A percentile compares a stretch with the other conserved stretches of the same genome.
phyloP scores from a whole-genome alignment of 305 asterid species.

The Rubia peregrina region DNA sequence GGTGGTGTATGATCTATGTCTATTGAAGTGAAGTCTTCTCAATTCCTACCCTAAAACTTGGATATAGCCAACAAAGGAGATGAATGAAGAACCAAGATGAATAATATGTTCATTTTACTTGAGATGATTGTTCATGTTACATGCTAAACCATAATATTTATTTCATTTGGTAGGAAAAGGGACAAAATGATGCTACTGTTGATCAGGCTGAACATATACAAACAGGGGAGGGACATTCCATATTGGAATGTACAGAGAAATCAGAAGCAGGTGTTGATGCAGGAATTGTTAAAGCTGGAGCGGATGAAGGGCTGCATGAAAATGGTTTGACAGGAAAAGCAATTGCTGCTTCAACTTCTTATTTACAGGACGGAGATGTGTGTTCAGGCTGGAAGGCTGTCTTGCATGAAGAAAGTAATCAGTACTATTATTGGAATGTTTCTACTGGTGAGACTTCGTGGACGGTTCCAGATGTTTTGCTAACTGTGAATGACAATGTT shows the following conservation, averaged over 20 bases:
- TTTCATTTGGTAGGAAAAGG: slow-evolving; percentile 33
- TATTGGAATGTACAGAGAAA: slow-evolving; percentile 30
- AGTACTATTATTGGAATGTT: slow-evolving; percentile 87
- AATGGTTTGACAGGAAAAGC: slow-evolving; percentile 25
- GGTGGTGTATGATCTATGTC: neutral
- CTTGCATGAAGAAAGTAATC: slow-evolving; percentile 86
- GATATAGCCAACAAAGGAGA: neutral
- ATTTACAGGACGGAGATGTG: slow-evolving; percentile 38
- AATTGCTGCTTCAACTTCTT: slow-evolving; percentile 32
- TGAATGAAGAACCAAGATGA: neutral
- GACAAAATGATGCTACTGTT: slow-evolving; percentile 25
- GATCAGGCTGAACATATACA: slow-evolving; percentile 32
- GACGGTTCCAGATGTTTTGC: slow-evolving; percentile 65
- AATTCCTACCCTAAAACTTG: neutral
- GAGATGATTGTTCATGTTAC: neutral
- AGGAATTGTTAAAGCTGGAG: slow-evolving; percentile 17
- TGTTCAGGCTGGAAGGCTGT: slow-evolving; percentile 80
- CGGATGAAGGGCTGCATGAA: slow-evolving; percentile 35
- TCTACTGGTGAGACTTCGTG: slow-evolving; percentile 91
- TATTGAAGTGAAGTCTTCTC: neutral
- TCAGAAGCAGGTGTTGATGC: slow-evolving; percentile 28
- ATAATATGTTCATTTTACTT: neutral
- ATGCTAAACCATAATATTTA: neutral
- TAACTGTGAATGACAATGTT: slow-evolving; percentile 31
- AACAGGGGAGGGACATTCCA: slow-evolving; percentile 28